A percentile compares a stretch with the other conserved stretches of the same genome.
Evolutionary conservation across 495 filamentous ascomycete genomes (phyloP).

Genomic region (Trichoderma reesei): DNA sequence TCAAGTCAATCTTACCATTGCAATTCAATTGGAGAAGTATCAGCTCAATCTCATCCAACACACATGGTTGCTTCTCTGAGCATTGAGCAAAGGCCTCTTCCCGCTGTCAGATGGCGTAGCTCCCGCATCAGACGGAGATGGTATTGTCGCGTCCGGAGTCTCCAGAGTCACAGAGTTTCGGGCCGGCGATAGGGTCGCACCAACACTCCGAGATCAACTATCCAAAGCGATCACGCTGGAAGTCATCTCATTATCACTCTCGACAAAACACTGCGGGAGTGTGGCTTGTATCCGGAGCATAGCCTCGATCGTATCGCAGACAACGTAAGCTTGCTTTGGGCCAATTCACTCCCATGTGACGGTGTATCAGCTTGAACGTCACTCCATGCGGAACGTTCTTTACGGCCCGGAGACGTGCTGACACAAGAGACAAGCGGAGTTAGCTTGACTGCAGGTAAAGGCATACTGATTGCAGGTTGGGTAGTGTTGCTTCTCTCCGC

Average conservation of each 20-base stretch:
- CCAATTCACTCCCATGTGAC: slow-evolving; percentile 16
- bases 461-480: slow-evolving; percentile 10
- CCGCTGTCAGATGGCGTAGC: slow-evolving; percentile 40
- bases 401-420: slow-evolving; percentile 20
- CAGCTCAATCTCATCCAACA: no score
- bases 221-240: slow-evolving; percentile 9
- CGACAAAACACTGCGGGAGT: slow-evolving; percentile 15
- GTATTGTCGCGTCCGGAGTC: slow-evolving; percentile 49
- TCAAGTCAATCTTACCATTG: slow-evolving; percentile 24
- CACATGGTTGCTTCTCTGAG: background rate
- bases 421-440: slow-evolving; percentile 29
- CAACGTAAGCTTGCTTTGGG: slow-evolving; percentile 17
- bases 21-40: background rate
- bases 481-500: background rate
- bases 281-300: slow-evolving; percentile 19
- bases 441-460: slow-evolving; percentile 31
- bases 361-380: slow-evolving; percentile 29
- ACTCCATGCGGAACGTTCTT: slow-evolving; percentile 20
- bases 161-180: slow-evolving; percentile 47
- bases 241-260: slow-evolving; percentile 13
- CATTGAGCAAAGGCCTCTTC: slow-evolving; percentile 37
- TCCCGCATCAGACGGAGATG: slow-evolving; percentile 56
- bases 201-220: slow-evolving; percentile 14
- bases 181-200: slow-evolving; percentile 33
- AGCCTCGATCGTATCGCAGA: slow-evolving; percentile 18